Conservation (phyloP, 202 grass and related monocot genomes). For the Zoysia matrella region DNA sequence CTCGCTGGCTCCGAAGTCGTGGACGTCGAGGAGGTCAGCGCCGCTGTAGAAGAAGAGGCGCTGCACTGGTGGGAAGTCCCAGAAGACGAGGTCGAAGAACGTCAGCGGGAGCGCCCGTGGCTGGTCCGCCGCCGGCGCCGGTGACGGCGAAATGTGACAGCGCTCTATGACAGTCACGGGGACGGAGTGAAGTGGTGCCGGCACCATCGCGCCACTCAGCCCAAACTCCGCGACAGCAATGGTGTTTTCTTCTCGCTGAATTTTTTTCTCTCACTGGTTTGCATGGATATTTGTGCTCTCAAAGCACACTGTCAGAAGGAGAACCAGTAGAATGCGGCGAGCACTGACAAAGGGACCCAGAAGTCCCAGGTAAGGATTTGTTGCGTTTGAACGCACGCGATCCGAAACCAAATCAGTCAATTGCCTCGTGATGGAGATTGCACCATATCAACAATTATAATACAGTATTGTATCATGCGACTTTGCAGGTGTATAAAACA, state of each 20-base stretch:
- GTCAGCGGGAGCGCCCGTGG: slow-evolving; percentile 37
- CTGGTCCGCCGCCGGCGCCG: slow-evolving; percentile 16
- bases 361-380: neutral
- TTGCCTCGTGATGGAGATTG: neutral
- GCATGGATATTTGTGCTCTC: neutral
- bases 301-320: neutral
- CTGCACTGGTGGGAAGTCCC: slow-evolving; percentile 49
- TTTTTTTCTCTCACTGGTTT: neutral
- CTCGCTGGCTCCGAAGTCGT: slow-evolving; percentile 24
- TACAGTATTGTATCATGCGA: neutral
- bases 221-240: neutral
- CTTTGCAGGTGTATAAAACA: neutral
- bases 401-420: neutral
- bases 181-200: slow-evolving; percentile 6
- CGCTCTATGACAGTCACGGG: slow-evolving; percentile 36
- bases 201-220: neutral
- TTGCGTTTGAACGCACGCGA: neutral
- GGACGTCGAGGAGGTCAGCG: slow-evolving; percentile 15
- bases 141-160: slow-evolving; percentile 33
- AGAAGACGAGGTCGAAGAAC: slow-evolving; percentile 46
- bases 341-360: too few species aligned
- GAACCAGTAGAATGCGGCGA: neutral
- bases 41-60: slow-evolving; percentile 52
- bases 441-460: neutral
- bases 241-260: neutral